These are phyloP conservation scores for Populus simonii DNA, from an alignment of 345 rosid genomes.

Conservation along the genomic window DNA sequence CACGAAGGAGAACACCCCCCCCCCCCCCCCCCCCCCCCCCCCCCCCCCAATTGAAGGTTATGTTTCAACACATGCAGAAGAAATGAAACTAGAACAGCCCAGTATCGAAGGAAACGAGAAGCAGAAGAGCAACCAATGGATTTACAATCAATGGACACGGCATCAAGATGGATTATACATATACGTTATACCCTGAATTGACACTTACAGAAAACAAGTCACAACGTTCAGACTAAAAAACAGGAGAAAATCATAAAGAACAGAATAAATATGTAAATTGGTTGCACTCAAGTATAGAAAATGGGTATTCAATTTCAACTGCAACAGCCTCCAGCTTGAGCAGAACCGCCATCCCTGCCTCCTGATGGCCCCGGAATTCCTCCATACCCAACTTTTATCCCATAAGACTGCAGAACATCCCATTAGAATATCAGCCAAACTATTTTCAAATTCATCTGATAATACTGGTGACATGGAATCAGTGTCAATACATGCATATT, in stretches of 20 bases:
- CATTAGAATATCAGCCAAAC: conserved; percentile 16
- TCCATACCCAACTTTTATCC: conserved; percentile 95
- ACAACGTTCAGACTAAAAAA: background rate
- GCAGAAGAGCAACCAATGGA: background rate
- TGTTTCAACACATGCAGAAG: background rate
- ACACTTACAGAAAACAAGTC: background rate
- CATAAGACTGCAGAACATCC: conserved; percentile 59
- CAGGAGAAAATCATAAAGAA: background rate
- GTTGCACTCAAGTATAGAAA: background rate
- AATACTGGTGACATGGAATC: background rate
- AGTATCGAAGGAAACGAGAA: background rate
- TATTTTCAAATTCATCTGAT: background rate
- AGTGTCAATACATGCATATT: background rate
- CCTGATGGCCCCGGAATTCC: conserved; percentile 96
- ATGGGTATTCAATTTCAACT: conserved; percentile 30
- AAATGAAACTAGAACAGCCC: background rate
- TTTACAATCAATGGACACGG: conserved; percentile 16
- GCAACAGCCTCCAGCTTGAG: conserved; percentile 94
- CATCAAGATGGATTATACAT: conserved; percentile 4
- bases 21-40: background rate
- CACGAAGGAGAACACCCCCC: background rate
- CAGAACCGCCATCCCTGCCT: conserved; percentile 71
- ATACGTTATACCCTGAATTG: conserved; percentile 1
- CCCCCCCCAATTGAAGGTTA: background rate
- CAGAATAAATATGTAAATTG: background rate